Evolutionary conservation across 352 stramenopile genomes (phyloP), one percentile per base, ranked within the genome.

Genomic region (Phytophthora crassamura): DNA sequence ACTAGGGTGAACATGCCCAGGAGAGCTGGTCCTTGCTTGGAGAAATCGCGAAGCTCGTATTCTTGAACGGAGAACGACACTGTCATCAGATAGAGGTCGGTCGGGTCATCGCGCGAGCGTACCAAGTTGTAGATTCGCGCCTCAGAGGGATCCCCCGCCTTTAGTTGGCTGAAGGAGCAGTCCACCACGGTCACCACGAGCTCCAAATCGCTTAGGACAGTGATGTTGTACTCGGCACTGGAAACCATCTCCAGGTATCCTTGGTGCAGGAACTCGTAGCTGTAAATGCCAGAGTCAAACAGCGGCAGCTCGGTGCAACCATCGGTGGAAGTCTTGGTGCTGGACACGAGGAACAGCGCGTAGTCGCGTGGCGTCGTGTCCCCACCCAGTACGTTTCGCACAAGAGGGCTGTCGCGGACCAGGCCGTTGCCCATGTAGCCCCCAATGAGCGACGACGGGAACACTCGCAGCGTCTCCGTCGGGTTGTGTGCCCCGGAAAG

Each of bases 111-210:
- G 9, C 10, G 38, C 1, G 45, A 53, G 11, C 59, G 74, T 15
- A 77, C 43, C 30, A 82, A 56, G 48, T 66, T 74, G 67, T 65
- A 75, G 18, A 75, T 59, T 14, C 42, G 64, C 8, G 53, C 64
- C 5, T 25, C 36, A 9, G 64, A 64, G 1, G 42, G 35, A 45
- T 64, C 52, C 1, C 47, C 46, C 15, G 59, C 4, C 10, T 60
- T 18, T 32, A 87, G 55, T 25, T 55, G 40, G 1, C 22, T 57
- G 5, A 58, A 77, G 1, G 67, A 62, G 54, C 78, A 87, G 50
- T 85, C 78, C 0, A 82, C 71, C 0, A 85, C 55, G 0, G 66
- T 56, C 2, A 73, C 11, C 22, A 87, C 64, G 4, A 87, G 65
- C 50, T 87, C 78, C 5, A 64, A 36, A 0, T 75, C 58, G 0